Base-by-base conservation (phyloP, 2,329 filamentous ascomycete genomes). In the Cercospora zeae-maydis region DNA sequence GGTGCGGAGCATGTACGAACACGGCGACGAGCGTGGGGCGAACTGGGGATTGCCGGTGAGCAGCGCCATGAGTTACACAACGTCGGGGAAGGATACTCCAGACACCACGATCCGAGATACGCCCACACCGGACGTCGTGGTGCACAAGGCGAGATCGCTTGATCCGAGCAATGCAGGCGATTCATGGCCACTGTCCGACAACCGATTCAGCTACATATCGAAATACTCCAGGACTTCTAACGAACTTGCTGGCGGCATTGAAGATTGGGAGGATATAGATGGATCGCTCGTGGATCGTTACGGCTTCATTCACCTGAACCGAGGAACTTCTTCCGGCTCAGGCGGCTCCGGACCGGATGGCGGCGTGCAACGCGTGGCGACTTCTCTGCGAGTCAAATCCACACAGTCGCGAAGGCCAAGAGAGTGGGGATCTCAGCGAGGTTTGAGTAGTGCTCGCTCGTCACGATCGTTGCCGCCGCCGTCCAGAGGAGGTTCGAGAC, bases 1-100 rank as follows among this genome's bases (percentile, higher is more conserved):
- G 66, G 85, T 88, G 36, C 80, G 86, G 31, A 78, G 84, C 65
- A 88, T 88, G 84, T 88, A 88, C 71, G 82, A 84, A 66, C 81
- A 82, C 64, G 85, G 85, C 4, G 81, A 86, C 61, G 85, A 86
- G 65, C 80, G 79, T 33, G 82, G 83, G 13, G 78, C 75, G 7
- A 76, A 80, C 5, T 81, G 78, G 78, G 74, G 62, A 3, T 52
- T 59, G 10, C 62, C 59, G 36, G 19, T 52, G 33, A 56, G 56
- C 51, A 59, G 42, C 34, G 27, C 49, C 31, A 45, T 62, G 56
- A 58, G 61, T 30, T 54, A 45, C 6, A 16, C 61, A 1, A 42
- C 61, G 1, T 63, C 66, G 27, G 62, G 51, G 1, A 56, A 51
- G 45, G 52, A 47, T 6, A 66, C 63, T 13, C 63, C 63, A 30